Conservation (phyloP, 306 rosid species). For the Vachellia collinsii region DNA sequence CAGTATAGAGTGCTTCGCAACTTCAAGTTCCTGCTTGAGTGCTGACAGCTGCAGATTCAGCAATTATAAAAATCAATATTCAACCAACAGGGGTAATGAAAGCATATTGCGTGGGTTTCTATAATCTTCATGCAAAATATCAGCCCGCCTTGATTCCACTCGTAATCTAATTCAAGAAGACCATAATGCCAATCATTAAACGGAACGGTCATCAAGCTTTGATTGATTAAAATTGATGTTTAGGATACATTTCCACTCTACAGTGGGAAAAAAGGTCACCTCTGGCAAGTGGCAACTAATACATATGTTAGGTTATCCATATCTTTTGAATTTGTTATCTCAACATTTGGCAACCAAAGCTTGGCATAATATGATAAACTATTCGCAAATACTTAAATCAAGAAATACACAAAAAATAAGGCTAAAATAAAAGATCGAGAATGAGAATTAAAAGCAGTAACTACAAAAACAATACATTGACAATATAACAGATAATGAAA, state of each 20-base stretch:
- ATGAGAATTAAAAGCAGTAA: too few relatives aligned
- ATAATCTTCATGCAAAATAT: constrained; percentile 23
- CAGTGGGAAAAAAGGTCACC: constrained; percentile 25
- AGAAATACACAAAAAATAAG: constrained; percentile 1
- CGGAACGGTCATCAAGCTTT: constrained; percentile 13
- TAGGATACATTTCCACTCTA: background rate
- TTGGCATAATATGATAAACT: background rate
- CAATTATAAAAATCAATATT: constrained; percentile 30
- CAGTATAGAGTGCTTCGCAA: constrained; percentile 72
- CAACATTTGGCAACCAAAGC: constrained; percentile 26
- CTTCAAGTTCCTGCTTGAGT: constrained; percentile 89
- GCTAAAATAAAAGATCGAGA: background rate
- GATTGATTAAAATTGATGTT: constrained; percentile 12
- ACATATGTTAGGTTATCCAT: background rate
- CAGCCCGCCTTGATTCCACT: constrained; percentile 24
- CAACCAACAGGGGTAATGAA: constrained; percentile 3
- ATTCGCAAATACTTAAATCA: constrained; percentile 7
- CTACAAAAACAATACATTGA: too few relatives aligned
- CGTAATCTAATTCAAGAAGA: constrained; percentile 2
- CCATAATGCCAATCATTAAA: constrained; percentile 1
- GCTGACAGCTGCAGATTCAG: constrained; percentile 68
- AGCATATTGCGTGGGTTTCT: background rate
- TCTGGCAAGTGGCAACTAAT: constrained; percentile 16
- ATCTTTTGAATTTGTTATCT: constrained; percentile 12
- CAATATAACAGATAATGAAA: too few relatives aligned